Base-by-base conservation (phyloP, 345 rosid species). In the Corchorus olitorius region DNA sequence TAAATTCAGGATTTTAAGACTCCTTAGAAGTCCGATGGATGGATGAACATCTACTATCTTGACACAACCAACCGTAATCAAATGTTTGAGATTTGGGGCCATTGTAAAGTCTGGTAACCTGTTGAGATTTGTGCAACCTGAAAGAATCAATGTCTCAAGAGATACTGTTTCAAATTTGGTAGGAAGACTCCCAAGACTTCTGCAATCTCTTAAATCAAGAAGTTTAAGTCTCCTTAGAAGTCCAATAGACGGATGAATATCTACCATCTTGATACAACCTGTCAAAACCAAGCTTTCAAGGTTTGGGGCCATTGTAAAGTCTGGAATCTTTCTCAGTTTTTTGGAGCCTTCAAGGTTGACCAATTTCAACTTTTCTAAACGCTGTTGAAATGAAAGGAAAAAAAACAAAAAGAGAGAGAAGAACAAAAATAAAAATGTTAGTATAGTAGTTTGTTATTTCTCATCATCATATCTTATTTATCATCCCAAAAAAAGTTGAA, bases 171-270 rank as follows among this genome's bases (percentile, higher is more conserved):
- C 2, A 50, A 63, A 20, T 55, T 77, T 70, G 16, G 37, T 45
- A 52, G 84, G 84, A 33, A 85, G 43, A 45, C 27, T 48, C 61
- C 60, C 10, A 50, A 78, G 79, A 50, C 41, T 53, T 52, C 34
- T 54, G 70, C 86, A 86, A 12, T 5, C 33, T 19, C 49, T 17
- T 73, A 86, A 20, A 74, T 79, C 37, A 11, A 85, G 41, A 20
- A 15, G 20, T 64, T 16, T 67, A 73, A 86, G 85, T 48, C 22
- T 77, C 17, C 27, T 76, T 33, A 83, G 77, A 60, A 64, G 5
- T 78, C 77, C 45, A 50, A 82, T 50, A 66, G 83, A 82, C 68
- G 78, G 67, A 75, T 78, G 81, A 74, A 71, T 55, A 70, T 61
- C 77, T 77, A 34, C 19, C 55, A 83, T 13, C 61, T 68, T 77